Base-by-base conservation (phyloP, 768 basidiomycete genomes). In the Vararia minispora region DNA sequence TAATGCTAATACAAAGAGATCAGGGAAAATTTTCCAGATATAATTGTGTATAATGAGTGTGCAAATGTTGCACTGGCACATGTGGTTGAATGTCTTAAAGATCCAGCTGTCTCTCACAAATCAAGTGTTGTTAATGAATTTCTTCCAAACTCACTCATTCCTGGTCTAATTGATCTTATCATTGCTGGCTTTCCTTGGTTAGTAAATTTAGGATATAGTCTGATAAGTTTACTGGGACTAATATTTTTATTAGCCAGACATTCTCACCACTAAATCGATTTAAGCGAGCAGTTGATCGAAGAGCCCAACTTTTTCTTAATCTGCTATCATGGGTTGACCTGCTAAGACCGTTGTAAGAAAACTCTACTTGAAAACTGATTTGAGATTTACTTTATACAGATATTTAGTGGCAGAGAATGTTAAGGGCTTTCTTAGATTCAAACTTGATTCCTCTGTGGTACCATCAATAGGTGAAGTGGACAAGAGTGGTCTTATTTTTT, bases 141-240 rank as follows among this genome's bases (percentile, higher is more conserved):
- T 66, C 20, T n/a, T n/a, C 71, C 73, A 2, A 49, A 51, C 3
- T 70, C 68, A 9, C 72, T 73, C 3, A 58, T 58, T 28, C 68
- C 67, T 5, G 70, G 64, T 5, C 65, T 73, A 3, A 69, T 82
- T 38, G 70, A 85, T 35, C 65, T 76, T 21, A 63, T 88, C 11
- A 58, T 72, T 10, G 69, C 76, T n/a, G 86, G 87, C 0, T 82
- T 88, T 46, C 86, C 86, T 26, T 89, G 86, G 84, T 79, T 46
- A 27, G 53, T 41, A n/a, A n/a, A n/a, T n/a, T n/a, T n/a, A n/a
- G n/a, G n/a, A n/a, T n/a, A n/a, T n/a, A n/a, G n/a, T n/a, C n/a
- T n/a, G 16, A 16, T 23, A 10, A 30, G 20, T 24, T 21, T 37
- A 9, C 16, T 12, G 28, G 25, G 17, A 22, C n/a, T n/a, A n/a